Evolutionary conservation across 2,329 filamentous ascomycete genomes (phyloP).

Genomic region (Colletotrichum sp.): DNA sequence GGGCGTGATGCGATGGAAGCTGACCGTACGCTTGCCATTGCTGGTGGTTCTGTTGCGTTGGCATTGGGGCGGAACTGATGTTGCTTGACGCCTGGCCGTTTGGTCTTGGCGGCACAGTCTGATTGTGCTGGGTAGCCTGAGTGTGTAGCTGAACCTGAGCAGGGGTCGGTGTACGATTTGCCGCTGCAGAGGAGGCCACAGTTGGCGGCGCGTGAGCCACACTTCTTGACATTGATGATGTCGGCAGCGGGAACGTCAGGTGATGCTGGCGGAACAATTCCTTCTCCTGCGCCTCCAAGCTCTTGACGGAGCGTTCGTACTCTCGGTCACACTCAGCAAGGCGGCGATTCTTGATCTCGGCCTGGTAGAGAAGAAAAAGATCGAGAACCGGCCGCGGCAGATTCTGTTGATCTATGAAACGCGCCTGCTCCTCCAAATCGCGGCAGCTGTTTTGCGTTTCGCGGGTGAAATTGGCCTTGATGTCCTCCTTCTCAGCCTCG

Average conservation of each 20-base stretch:
- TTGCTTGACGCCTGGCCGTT: not conserved
- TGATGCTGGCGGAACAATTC: constrained; percentile 1
- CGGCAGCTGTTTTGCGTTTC: not conserved
- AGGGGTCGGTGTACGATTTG: not conserved
- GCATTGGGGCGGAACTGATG: constrained; percentile 3
- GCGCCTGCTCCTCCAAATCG: constrained; percentile 5
- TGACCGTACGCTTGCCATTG: not conserved
- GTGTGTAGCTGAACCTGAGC: not conserved
- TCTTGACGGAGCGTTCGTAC: not conserved
- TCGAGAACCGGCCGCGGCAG: not conserved
- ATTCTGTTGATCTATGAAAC: not conserved
- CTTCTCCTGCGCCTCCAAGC: not conserved
- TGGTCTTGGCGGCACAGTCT: not conserved
- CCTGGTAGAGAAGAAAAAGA: constrained; percentile 2
- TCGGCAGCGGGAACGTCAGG: not conserved
- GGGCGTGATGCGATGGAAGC: not conserved
- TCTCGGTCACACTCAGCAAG: not conserved
- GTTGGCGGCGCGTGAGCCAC: not conserved
- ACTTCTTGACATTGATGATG: not conserved
- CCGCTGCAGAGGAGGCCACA: not conserved
- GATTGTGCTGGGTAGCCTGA: not conserved
- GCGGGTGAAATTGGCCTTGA: not conserved
- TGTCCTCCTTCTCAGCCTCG: not conserved
- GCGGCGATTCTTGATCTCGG: constrained; percentile 6
- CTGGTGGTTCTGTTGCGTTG: not conserved